Base-by-base conservation (phyloP, 495 filamentous ascomycete species). In the Aspergillus nanangensis region DNA sequence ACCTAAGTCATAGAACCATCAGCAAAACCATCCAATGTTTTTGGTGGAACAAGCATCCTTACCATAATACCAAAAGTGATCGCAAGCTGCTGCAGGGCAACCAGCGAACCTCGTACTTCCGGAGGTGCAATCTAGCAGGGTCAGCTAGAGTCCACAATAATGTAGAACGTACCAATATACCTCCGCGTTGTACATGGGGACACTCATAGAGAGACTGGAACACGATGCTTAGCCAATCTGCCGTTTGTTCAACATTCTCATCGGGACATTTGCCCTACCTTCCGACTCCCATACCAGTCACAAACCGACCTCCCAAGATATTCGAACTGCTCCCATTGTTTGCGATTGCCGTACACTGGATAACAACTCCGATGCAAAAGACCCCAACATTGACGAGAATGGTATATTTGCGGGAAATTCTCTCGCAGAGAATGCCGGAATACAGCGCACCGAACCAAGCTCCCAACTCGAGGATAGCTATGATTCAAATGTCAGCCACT, bases 271-370 rank as follows among this genome's bases (percentile, higher is more conserved):
- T n/a, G n/a, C n/a, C n/a, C n/a, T n/a, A n/a, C n/a, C n/a, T n/a
- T 41, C 65, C 62, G 17, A 68, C 58, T 34, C 65, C 62, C 47
- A 64, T 48, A 71, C 74, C 75, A 20, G 87, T 90, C 41, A 93
- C 70, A 55, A 92, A 91, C n/a, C 88, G 78, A 38, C 88, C 88
- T 8, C 66, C 88, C 10, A 90, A 72, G 46, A 93, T 86, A 32
- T 74, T n/a, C 1, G 57, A 60, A 18, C 77, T 72, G 39, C 69
- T 61, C 41, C 71, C 71, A 4, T 78, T 78, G n/a, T 54, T 74
- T n/a, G 60, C 61, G n/a, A 81, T 63, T n/a, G 83, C 77, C 11
- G 77, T 81, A 3, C 73, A 70, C 61, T 89, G 86, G 38, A 89
- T 63, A 15, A 88, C 58, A 20, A 88, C 83, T 21, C 87, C 87